Base-by-base conservation (phyloP, 257 asterid species). In the Ophiorrhiza pumila region DNA sequence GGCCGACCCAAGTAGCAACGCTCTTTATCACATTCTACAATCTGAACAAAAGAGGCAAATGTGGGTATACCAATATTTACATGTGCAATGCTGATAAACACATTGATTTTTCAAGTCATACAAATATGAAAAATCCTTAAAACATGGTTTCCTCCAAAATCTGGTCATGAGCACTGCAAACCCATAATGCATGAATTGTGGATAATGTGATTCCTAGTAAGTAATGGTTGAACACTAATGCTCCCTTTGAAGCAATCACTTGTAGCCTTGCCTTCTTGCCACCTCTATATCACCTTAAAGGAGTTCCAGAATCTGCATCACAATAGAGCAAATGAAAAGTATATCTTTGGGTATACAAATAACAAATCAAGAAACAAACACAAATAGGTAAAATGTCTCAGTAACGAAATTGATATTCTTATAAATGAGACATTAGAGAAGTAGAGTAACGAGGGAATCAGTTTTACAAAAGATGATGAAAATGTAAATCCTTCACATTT, bases 231-330 rank as follows among this genome's bases (percentile, higher is more conserved):
- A 71, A 29, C 66, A 15, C 79, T 60, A 3, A 78, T 76, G 4
- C 78, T 73, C 49, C 85, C 89, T 71, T 87, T 20, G 81, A 77
- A 14, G 87, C 84, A 53, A 65, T 76, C 42, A 87, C 95, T 83
- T 95, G 89, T 64, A 84, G 74, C 77, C 90, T 84, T 20, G 96
- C 96, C 98, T 97, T 90, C 71, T 87, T 81, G 45, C 83, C 9
- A 71, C 82, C 71, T 90, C 98, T 0, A 61, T 64, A 15, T 95
- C 98, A 1, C 99, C 99, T 74, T 65, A 86, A 29, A 95, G 97
- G 76, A 95, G 92, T 91, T 90, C 73, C 45, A 68, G 18, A 46
- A 77, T 65, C 81, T 77, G 81, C 71, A 59, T 25, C 25, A 9
- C 39, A 60, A 60, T 65, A 71, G 47, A 23, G 66, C 6, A 25